Evolutionary conservation across 2,329 filamentous ascomycete species (phyloP).

Genomic region (Karstenula rhodostoma): DNA sequence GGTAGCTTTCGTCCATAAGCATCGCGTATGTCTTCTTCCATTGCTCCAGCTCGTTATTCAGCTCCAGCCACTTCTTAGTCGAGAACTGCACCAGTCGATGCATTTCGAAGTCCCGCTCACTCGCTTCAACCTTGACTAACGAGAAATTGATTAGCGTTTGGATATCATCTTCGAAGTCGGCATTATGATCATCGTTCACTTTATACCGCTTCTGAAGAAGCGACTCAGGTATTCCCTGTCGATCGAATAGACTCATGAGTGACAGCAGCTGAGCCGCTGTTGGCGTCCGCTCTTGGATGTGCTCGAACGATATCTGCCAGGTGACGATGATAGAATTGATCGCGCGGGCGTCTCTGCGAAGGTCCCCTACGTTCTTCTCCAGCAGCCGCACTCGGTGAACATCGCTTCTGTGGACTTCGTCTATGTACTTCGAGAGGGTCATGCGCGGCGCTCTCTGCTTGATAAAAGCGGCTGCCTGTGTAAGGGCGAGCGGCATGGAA

Average conservation of each 20-base stretch:
- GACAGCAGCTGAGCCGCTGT: slow-evolving; percentile 54
- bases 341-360: slow-evolving; percentile 16
- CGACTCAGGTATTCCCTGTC: slow-evolving; percentile 30
- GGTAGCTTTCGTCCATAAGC: slow-evolving; percentile 12
- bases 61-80: slow-evolving; percentile 29
- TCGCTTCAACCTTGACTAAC: slow-evolving; percentile 18
- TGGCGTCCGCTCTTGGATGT: slow-evolving; percentile 41
- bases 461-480: slow-evolving; percentile 43
- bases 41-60: slow-evolving; percentile 24
- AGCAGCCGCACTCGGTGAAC: slow-evolving; percentile 10
- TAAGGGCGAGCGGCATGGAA: slow-evolving; percentile 25
- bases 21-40: slow-evolving; percentile 23
- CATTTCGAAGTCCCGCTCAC: slow-evolving; percentile 26
- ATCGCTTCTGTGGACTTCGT: slow-evolving; percentile 17
- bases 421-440: slow-evolving; percentile 45
- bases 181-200: background rate
- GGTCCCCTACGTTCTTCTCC: slow-evolving; percentile 16
- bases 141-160: slow-evolving; percentile 24
- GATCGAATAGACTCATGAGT: slow-evolving; percentile 40
- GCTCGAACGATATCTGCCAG: slow-evolving; percentile 45
- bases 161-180: slow-evolving; percentile 30
- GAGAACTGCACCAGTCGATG: slow-evolving; percentile 31
- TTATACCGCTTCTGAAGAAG: slow-evolving; percentile 25
- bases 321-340: slow-evolving; percentile 42
- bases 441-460: slow-evolving; percentile 13